Percentiles rank a stretch among this genome's conserved stretches.
phyloP scores from a whole-genome alignment of 768 basidiomycete genomes.

The Phanerodontia chrysosporium region DNA sequence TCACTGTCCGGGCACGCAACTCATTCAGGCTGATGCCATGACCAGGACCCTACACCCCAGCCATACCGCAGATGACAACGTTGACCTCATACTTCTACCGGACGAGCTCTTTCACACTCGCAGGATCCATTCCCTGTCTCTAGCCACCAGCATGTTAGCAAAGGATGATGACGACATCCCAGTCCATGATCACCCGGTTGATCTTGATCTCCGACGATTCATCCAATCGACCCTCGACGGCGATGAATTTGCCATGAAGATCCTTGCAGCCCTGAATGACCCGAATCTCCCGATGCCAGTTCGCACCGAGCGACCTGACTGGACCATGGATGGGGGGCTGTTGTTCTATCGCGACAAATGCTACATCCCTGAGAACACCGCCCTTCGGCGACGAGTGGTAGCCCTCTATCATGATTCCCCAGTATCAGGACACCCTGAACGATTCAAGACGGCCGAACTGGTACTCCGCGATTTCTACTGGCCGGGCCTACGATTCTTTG shows the following conservation, averaged over 20 bases:
- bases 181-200: no score
- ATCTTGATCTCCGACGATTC: no score
- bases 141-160: neutral
- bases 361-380: neutral
- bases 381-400: neutral
- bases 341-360: neutral
- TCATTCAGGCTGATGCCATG: conserved; percentile 7
- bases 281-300: conserved; percentile 14
- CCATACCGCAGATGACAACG: neutral
- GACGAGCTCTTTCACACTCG: neutral
- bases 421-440: conserved; percentile 26
- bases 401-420: conserved; percentile 22
- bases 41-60: neutral
- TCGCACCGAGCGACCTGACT: conserved; percentile 4
- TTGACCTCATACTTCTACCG: neutral
- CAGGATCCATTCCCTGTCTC: neutral
- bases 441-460: conserved; percentile 20
- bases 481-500: conserved; percentile 19
- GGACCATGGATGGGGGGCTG: neutral
- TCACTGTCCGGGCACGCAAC: conserved; percentile 6
- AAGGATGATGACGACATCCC: no score
- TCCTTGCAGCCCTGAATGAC: conserved; percentile 11
- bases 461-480: conserved; percentile 26
- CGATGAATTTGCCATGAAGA: conserved; percentile 15
- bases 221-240: no score